These are phyloP conservation scores for Russula emetica DNA, from an alignment of 768 basidiomycete genomes.

Conservation along the genomic window DNA sequence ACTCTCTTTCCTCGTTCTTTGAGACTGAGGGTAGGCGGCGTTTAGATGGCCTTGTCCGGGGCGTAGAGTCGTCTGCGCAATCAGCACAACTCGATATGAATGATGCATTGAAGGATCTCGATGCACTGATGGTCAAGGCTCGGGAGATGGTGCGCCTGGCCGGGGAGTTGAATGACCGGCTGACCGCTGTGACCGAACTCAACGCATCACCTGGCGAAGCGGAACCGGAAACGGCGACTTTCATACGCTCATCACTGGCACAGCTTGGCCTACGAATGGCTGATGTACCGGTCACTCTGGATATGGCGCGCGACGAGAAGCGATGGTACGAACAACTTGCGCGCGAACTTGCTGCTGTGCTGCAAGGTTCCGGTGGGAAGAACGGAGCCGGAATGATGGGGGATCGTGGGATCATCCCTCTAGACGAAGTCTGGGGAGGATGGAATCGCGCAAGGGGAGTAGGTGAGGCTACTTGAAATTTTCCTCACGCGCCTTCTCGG, in stretches of 20 bases:
- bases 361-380: conserved; percentile 47
- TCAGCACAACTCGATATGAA: conserved; percentile 61
- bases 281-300: conserved; percentile 78
- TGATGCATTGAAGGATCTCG: conserved; percentile 80
- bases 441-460: conserved; percentile 95
- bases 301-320: conserved; percentile 81
- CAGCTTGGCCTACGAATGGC: conserved; percentile 79
- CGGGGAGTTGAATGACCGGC: conserved; percentile 77
- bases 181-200: conserved; percentile 42
- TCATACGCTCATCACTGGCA: conserved; percentile 85
- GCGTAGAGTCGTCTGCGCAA: conserved; percentile 64
- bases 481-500: not conserved
- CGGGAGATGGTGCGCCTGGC: conserved; percentile 91
- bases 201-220: conserved; percentile 32
- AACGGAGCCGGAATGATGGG: conserved; percentile 63
- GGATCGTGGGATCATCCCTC: conserved; percentile 70
- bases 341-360: conserved; percentile 69
- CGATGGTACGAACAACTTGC: conserved; percentile 79
- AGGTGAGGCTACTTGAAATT: conserved; percentile 45
- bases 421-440: conserved; percentile 93
- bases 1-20: not conserved
- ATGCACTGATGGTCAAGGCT: conserved; percentile 86
- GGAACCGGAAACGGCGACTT: conserved; percentile 78
- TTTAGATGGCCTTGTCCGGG: conserved; percentile 76
- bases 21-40: not conserved